Evolutionary conservation across 352 stramenopile species (phyloP), one percentile per base, ranked within the genome.

Genomic region (Globisporangium orthogonon): DNA sequence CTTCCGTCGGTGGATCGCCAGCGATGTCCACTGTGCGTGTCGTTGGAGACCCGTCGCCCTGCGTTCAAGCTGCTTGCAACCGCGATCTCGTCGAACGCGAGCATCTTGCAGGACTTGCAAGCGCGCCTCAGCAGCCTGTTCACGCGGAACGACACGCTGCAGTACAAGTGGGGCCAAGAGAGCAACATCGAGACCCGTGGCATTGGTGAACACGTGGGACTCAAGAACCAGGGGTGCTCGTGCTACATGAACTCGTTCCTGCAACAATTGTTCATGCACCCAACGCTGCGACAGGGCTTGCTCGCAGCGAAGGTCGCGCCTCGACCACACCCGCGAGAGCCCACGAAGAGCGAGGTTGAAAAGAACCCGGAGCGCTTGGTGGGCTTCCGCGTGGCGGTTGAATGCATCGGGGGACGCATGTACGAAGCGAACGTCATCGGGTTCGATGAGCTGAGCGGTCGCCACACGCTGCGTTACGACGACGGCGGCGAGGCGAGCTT

Each of bases 241-340:
- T 99, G 97, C 79, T 99, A 99, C 81, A 99, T 99, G 93, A 99
- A 99, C 67, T 98, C 95, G 1, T 91, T 99, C 17, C 74, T 99
- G 17, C 97, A 99, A 69, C 96, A 99, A 62, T 68, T 99, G 11
- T 99, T 96, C 58, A 95, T 96, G 80, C 80, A 94, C 45, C 76
- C 80, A 3, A 88, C 73, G 9, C 67, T 97, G 30, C 71, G 82
- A 2, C 76, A 92, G 67, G 87, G 86, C 14, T 55, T 97, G 35
- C 33, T 97, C 50, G 71, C 72, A 18, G 86, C 86, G 13, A 75
- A 89, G 50, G 83, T 95, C 13, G 52, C 74, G 43, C 67, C 78
- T 41, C 70, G 73, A 10, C 69, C 73, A 14, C 75, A 70, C 33
- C 68, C 78, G 11, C 61, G 71, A 57, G 83, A 91, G 45, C 89